Percentiles rank a stretch among this genome's conserved stretches.
Evolutionary conservation across 768 basidiomycete species (phyloP).

Genomic region (Panaeolus papilionaceus): DNA sequence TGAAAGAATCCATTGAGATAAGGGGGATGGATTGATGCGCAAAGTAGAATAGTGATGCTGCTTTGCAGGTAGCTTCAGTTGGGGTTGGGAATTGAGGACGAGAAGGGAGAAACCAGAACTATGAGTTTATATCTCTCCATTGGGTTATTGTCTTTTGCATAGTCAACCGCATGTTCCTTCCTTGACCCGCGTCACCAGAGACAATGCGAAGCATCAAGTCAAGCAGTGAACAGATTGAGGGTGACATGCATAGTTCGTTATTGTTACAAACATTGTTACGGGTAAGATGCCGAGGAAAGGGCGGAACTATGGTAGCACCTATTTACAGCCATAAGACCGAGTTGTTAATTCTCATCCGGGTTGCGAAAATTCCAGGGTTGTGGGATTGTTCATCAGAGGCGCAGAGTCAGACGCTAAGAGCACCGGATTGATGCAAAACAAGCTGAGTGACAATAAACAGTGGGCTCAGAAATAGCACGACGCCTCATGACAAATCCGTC

Average conservation of each 20-base stretch:
- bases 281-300: background rate
- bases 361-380: background rate
- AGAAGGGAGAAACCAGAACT: background rate
- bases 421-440: background rate
- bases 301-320: background rate
- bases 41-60: background rate
- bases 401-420: background rate
- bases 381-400: background rate
- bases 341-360: background rate
- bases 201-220: background rate
- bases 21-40: background rate
- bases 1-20: slow-evolving; percentile 16
- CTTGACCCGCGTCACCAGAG: background rate
- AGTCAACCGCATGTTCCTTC: background rate
- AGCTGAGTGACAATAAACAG: background rate
- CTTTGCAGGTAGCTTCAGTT: slow-evolving; percentile 3
- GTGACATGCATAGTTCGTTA: background rate
- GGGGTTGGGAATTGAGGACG: background rate
- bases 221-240: background rate
- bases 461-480: background rate
- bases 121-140: background rate
- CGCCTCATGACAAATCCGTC: background rate
- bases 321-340: background rate
- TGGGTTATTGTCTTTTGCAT: background rate
- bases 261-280: slow-evolving; percentile 4